phyloP scores from a whole-genome alignment of 345 rosid species.

The Mallotus nudiflorus region DNA sequence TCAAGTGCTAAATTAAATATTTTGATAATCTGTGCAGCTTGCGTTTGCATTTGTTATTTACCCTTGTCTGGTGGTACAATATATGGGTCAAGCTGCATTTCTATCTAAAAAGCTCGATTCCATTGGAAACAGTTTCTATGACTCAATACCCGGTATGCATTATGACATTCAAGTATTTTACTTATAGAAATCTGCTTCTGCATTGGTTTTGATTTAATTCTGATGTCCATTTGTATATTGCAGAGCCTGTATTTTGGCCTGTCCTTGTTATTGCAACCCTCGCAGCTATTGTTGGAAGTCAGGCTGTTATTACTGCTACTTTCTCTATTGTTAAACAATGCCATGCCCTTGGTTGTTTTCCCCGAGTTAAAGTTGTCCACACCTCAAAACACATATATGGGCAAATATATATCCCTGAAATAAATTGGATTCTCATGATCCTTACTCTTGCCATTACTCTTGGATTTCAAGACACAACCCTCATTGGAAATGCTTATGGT shows the following conservation, averaged over 20 bases:
- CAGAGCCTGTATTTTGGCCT: slow-evolving; percentile 84
- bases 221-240: slow-evolving; percentile 28
- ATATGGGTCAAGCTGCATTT: slow-evolving; percentile 98
- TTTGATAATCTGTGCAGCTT: slow-evolving; percentile 52
- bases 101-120: slow-evolving; percentile 61
- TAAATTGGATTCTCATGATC: slow-evolving; percentile 95
- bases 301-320: slow-evolving; percentile 84
- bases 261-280: slow-evolving; percentile 87
- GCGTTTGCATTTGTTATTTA: slow-evolving; percentile 71
- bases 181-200: background rate
- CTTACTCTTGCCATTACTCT: slow-evolving; percentile 77
- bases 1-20: slow-evolving; percentile 21
- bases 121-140: slow-evolving; percentile 58
- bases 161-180: slow-evolving; percentile 9
- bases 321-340: slow-evolving; percentile 90
- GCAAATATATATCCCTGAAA: slow-evolving; percentile 94
- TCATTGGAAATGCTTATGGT: slow-evolving; percentile 96
- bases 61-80: slow-evolving; percentile 94
- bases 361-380: slow-evolving; percentile 91
- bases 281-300: slow-evolving; percentile 91
- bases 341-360: slow-evolving; percentile 95
- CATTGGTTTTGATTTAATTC: slow-evolving; percentile 20
- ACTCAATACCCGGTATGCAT: slow-evolving; percentile 74
- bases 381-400: slow-evolving; percentile 80
- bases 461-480: slow-evolving; percentile 74